These are phyloP conservation scores for Polyporus tsugae DNA, from an alignment of 1,284 basidiomycete genomes.

Conservation along the genomic window DNA sequence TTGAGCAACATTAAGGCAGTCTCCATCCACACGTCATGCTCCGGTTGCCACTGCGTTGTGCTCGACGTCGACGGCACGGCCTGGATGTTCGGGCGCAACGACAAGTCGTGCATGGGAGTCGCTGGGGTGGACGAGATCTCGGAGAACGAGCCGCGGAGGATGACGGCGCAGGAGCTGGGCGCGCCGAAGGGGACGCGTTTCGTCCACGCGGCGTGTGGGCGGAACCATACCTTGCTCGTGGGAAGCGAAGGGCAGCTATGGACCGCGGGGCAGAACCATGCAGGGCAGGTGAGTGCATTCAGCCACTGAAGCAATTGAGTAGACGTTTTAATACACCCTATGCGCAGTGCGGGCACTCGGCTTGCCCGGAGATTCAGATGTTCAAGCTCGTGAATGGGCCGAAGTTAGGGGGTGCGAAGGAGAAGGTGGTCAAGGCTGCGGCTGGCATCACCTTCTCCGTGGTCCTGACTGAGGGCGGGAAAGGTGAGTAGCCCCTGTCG, in stretches of 20 bases:
- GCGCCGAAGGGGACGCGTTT: conserved; percentile 70
- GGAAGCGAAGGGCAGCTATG: conserved; percentile 85
- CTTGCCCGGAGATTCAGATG: conserved; percentile 65
- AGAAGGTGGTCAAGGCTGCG: conserved; percentile 75
- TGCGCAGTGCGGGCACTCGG: conserved; percentile 73
- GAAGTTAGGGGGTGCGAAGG: conserved; percentile 60
- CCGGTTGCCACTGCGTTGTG: conserved; percentile 77
- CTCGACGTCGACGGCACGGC: conserved; percentile 82
- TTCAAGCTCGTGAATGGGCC: conserved; percentile 75
- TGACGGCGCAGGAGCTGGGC: conserved; percentile 70
- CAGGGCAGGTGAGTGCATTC: conserved; percentile 74
- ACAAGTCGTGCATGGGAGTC: conserved; percentile 64
- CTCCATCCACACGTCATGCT: conserved; percentile 78
- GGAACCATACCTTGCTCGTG: conserved; percentile 85
- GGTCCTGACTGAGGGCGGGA: conserved; percentile 82
- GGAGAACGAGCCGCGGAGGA: conserved; percentile 73
- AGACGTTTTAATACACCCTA: background rate
- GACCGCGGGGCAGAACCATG: conserved; percentile 83
- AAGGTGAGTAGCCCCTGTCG: conserved; percentile 53
- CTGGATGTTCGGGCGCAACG: conserved; percentile 89
- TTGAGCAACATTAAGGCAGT: conserved; percentile 80
- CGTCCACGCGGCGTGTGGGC: conserved; percentile 83
- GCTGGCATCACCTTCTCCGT: conserved; percentile 88
- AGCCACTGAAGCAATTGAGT: background rate
- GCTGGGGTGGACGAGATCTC: conserved; percentile 65